Conservation (phyloP, 73 alveolate species). For the Halteria grandinella region DNA sequence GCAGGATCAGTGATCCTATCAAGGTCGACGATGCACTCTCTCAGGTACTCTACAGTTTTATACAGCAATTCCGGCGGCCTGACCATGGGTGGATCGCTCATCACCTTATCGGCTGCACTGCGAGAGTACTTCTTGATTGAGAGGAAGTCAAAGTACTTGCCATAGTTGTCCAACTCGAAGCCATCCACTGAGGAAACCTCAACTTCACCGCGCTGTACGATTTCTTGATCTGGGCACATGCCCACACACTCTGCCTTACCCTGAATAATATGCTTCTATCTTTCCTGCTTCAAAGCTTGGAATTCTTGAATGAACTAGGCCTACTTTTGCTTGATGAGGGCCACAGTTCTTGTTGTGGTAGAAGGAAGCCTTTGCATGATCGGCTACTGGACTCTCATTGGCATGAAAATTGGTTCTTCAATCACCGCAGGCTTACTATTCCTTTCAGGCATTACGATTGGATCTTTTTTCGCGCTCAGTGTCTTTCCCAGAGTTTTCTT, state of each 20-base stretch:
- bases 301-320: too few species aligned
- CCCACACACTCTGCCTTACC: conserved; percentile 15
- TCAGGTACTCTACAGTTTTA: background rate
- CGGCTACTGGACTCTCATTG: too few species aligned
- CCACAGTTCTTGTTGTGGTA: too few species aligned
- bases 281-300: too few species aligned
- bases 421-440: too few species aligned
- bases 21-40: conserved; percentile 43
- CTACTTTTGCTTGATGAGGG: too few species aligned
- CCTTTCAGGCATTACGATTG: too few species aligned
- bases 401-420: too few species aligned
- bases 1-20: background rate
- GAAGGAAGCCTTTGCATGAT: too few species aligned
- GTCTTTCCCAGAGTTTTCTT: too few species aligned
- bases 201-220: background rate
- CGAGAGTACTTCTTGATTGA: conserved; percentile 17
- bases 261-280: background rate
- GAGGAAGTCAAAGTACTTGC: background rate
- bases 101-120: conserved; percentile 49
- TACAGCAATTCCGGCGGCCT: conserved; percentile 20
- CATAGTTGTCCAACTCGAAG: conserved; percentile 32
- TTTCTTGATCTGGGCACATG: conserved; percentile 6
- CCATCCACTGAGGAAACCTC: background rate
- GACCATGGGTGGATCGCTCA: conserved; percentile 13
- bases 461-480: too few species aligned